Conservation (phyloP, 441 rosid genomes). For the Gossypium aridum region DNA sequence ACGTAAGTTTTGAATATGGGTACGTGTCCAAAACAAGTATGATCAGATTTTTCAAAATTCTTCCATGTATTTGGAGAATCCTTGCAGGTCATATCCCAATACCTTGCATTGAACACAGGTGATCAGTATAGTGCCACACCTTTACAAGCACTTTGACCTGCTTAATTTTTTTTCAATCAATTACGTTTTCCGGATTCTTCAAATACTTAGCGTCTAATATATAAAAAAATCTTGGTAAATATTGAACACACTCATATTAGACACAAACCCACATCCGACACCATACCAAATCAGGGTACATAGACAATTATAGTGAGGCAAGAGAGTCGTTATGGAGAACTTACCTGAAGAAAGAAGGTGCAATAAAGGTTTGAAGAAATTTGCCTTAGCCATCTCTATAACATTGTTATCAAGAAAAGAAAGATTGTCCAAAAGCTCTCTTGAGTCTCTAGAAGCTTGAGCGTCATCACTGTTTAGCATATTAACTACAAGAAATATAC, state of each 20-base stretch:
- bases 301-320: not conserved
- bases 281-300: not conserved
- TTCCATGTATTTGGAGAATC: not conserved
- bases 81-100: not conserved
- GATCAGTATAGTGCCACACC: not conserved
- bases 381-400: slow-evolving; percentile 36
- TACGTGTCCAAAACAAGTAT: not conserved
- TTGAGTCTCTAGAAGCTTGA: slow-evolving; percentile 22
- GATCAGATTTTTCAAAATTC: not conserved
- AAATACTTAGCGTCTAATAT: not conserved
- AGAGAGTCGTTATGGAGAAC: not conserved
- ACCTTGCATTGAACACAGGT: not conserved
- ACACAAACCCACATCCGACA: not conserved
- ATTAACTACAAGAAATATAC: slow-evolving; percentile 29
- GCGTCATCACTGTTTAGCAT: slow-evolving; percentile 19
- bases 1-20: not conserved
- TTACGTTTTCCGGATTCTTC: not conserved
- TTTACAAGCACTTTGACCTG: not conserved
- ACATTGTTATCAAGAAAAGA: slow-evolving; percentile 29
- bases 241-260: not conserved
- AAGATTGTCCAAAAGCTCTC: slow-evolving; percentile 27
- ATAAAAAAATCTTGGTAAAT: not conserved
- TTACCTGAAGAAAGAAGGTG: slow-evolving; percentile 31
- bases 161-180: not conserved
- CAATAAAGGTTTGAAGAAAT: slow-evolving; percentile 31